A percentile compares a stretch with the other conserved stretches of the same genome.
These are phyloP conservation scores for Dittrichia graveolens DNA, from an alignment of 129 eudicot species.

Conservation along the genomic window DNA sequence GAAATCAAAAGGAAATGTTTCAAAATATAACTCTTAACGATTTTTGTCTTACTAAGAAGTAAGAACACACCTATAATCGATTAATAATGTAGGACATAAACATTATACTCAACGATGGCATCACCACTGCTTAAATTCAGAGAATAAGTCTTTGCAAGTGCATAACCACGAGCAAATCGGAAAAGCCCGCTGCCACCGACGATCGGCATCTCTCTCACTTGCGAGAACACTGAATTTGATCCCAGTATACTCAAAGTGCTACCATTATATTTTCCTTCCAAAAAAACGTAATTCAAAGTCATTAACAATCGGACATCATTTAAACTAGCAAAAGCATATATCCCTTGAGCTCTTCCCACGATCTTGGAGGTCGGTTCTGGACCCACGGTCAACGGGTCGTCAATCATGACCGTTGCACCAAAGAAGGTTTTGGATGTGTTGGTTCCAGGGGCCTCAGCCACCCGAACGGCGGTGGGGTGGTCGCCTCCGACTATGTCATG, in stretches of 20 bases:
- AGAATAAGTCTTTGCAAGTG: slow-evolving; percentile 24
- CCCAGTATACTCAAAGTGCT: slow-evolving; percentile 38
- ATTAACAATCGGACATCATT: not conserved
- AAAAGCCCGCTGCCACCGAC: slow-evolving; percentile 34
- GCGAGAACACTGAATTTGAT: not conserved
- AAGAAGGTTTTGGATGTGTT: slow-evolving; percentile 9
- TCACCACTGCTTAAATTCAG: not conserved
- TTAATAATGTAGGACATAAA: slow-evolving; percentile 29
- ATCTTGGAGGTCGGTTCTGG: slow-evolving; percentile 29
- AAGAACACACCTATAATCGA: not conserved
- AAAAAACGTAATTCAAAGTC: slow-evolving; percentile 24
- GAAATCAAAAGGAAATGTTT: no score
- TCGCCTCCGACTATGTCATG: slow-evolving; percentile 20
- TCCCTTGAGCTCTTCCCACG: slow-evolving; percentile 37
- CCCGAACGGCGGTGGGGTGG: slow-evolving; percentile 22
- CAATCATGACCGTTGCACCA: slow-evolving; percentile 3
- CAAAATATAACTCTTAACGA: no score
- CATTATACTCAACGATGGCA: slow-evolving; percentile 33
- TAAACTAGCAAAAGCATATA: slow-evolving; percentile 21
- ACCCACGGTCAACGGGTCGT: slow-evolving; percentile 32
- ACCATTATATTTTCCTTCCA: slow-evolving; percentile 34
- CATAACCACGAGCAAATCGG: slow-evolving; percentile 35
- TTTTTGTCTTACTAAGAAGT: not conserved
- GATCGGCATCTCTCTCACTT: slow-evolving; percentile 31
- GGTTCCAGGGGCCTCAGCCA: slow-evolving; percentile 10